Conservation (phyloP, 495 filamentous ascomycete genomes). For the Aspergillus panamensis region DNA sequence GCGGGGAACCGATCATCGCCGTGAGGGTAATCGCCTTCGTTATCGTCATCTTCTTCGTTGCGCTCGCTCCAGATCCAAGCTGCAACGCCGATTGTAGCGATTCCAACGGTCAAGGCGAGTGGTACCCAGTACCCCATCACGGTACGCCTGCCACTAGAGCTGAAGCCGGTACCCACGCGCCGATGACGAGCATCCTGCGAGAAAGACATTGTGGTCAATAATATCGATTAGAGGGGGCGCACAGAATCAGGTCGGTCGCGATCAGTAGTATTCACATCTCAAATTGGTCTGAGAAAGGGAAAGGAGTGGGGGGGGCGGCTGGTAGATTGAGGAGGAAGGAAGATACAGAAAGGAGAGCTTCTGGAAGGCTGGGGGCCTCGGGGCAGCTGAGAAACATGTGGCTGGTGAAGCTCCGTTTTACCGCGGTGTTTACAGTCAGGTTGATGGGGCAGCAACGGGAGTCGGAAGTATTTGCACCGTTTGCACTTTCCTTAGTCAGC, state of each 20-base stretch:
- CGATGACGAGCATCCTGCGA: constrained; percentile 62
- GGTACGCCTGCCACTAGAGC: constrained; percentile 58
- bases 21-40: constrained; percentile 52
- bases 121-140: constrained; percentile 83
- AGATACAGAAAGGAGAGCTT: constrained; percentile 24
- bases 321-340: constrained; percentile 17
- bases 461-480: constrained; percentile 7
- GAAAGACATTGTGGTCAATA: constrained; percentile 64
- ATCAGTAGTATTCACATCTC: constrained; percentile 37
- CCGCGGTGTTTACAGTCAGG: constrained; percentile 23
- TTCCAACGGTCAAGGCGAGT: constrained; percentile 74
- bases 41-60: constrained; percentile 64
- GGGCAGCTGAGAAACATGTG: constrained; percentile 44
- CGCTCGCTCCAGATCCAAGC: constrained; percentile 94
- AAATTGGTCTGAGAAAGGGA: constrained; percentile 22
- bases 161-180: constrained; percentile 49
- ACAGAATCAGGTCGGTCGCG: constrained; percentile 33
- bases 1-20: constrained; percentile 39
- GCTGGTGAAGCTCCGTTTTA: constrained; percentile 39
- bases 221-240: constrained; percentile 29
- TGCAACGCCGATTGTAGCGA: constrained; percentile 77
- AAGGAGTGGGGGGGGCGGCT: constrained; percentile 10
- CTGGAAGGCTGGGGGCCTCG: constrained; percentile 31
- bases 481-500: constrained; percentile 14
- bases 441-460: neutral